A percentile compares a stretch with the other conserved stretches of the same genome.
These are phyloP conservation scores for Rheum nobile DNA, from an alignment of 148 eudicot species.

Conservation along the genomic window DNA sequence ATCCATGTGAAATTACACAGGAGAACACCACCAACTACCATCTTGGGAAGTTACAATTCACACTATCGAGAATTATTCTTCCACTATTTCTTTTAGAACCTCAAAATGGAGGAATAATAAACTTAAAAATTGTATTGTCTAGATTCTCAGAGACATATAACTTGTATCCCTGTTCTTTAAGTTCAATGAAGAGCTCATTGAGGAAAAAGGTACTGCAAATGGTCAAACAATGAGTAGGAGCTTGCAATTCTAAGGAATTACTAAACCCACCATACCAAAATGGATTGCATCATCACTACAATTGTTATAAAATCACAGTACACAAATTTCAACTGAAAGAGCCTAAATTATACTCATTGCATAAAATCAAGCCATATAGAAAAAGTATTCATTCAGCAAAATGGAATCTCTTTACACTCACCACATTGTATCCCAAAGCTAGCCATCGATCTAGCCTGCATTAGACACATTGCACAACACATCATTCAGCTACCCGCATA, in stretches of 20 bases:
- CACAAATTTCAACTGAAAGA: background rate
- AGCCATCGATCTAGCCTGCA: constrained; percentile 59
- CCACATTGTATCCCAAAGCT: constrained; percentile 47
- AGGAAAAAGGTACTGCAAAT: background rate
- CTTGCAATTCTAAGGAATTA: background rate
- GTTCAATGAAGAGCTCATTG: background rate
- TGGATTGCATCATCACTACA: background rate
- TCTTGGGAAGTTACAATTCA: background rate
- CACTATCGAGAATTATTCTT: background rate
- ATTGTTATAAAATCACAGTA: background rate
- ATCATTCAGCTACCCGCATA: constrained; percentile 4
- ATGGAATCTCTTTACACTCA: constrained; percentile 12
- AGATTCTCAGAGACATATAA: background rate
- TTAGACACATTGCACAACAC: background rate
- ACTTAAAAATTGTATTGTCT: background rate
- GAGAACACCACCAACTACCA: background rate
- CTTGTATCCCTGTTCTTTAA: background rate
- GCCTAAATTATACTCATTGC: background rate
- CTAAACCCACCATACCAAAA: background rate
- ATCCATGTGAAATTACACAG: background rate
- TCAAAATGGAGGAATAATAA: background rate
- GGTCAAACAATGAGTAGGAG: background rate
- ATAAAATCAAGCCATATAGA: background rate
- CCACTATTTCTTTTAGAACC: background rate
- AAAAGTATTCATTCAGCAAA: background rate